Conservation (phyloP, 805 yeast species). For the Sugiyamaella boreocaroliniensis region DNA sequence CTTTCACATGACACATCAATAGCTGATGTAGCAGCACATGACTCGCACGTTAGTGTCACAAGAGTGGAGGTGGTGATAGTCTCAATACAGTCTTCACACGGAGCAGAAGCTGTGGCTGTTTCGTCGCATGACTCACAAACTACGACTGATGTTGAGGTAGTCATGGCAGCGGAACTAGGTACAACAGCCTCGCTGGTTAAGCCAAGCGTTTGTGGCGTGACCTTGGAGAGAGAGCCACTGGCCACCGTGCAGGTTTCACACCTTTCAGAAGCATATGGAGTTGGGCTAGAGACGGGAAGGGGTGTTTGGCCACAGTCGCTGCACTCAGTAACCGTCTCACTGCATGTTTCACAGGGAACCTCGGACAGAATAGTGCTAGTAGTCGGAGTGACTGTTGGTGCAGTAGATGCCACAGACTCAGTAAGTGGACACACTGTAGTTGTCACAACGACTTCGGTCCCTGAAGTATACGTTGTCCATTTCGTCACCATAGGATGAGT, state of each 20-base stretch:
- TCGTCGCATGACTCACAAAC: background rate
- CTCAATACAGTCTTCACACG: background rate
- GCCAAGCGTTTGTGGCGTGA: constrained; percentile 4
- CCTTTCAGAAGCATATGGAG: too few relatives aligned
- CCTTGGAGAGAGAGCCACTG: background rate
- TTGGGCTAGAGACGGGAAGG: too few relatives aligned
- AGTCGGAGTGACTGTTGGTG: background rate
- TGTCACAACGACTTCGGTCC: constrained; percentile 2
- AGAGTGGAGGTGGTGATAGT: background rate
- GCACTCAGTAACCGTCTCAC: too few relatives aligned
- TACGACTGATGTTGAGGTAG: background rate
- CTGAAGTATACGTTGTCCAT: constrained; percentile 4
- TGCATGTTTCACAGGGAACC: background rate
- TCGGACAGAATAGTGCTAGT: background rate
- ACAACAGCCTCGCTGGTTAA: background rate
- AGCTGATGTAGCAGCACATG: background rate
- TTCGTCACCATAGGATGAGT: background rate
- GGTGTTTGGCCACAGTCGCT: too few relatives aligned
- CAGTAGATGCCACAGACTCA: background rate
- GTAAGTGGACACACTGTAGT: constrained; percentile 8
- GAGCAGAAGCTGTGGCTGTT: constrained; percentile 1
- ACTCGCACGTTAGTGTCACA: background rate
- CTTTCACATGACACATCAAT: background rate
- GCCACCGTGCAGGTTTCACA: too few relatives aligned
- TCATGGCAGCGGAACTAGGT: background rate